Base-by-base conservation (phyloP, 345 rosid species). In the Raphanus sativus region DNA sequence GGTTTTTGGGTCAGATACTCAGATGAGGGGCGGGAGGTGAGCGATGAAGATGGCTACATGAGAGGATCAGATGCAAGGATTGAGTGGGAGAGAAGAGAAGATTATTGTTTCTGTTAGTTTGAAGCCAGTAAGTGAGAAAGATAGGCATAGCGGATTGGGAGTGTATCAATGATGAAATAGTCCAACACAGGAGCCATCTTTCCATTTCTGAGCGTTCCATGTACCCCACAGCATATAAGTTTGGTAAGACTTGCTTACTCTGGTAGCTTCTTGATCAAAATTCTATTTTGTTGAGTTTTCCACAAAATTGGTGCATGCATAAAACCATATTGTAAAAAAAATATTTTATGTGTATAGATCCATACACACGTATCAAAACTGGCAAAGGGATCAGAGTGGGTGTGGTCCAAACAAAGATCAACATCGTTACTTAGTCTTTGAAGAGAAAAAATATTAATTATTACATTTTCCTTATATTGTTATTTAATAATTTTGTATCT, bases 91-190 rank as follows among this genome's bases (percentile, higher is more conserved):
- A 5, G 84, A 67, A 40, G 99, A 94, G 85, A 94, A 84, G 70
- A 85, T 92, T 69, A 80, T 86, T 62, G 98, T 92, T 67, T 92
- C 91, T 24, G 94, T 94, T 78, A 90, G 98, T 62, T 56, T 94
- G 77, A 81, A 98, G 85, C 98, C 97, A 70, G 75, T 92, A 84
- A 94, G 77, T 86, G 89, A 81, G 81, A 94, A 86, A 85, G 99
- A 94, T 80, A 85, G 73, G 76, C 34, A 85, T 84, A 8, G 86
- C 85, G 1, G 98, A 94, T 82, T 92, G 97, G 98, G 98, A 92
- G 81, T 92, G 94, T 75, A 86, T 90, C 85, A 87, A 82, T 77
- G 88, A 88, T 7, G 80, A 74, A 76, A 89, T 91, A 9, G 67
- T 95, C 63, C 67, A 90, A 71, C 88, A 84, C 86, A 84, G 86